These are phyloP conservation scores for Voacanga thouarsii DNA, from an alignment of 257 asterid genomes.

Conservation along the genomic window DNA sequence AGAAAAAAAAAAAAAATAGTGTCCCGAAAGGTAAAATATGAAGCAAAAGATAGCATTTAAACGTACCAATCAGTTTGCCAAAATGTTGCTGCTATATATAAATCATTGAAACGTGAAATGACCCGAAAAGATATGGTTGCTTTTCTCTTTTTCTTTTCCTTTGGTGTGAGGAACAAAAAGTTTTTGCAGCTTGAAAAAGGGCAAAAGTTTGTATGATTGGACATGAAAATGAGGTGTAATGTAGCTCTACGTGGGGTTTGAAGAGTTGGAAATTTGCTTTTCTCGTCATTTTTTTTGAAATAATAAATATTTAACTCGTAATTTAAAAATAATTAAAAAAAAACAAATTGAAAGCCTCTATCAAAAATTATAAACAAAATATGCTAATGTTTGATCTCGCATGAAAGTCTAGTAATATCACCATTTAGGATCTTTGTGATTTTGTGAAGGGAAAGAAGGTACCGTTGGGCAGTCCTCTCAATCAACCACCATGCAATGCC, in stretches of 20 bases:
- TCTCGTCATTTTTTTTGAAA: too few species aligned
- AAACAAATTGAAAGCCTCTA: too few species aligned
- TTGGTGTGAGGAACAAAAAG: background rate
- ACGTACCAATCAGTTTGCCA: background rate
- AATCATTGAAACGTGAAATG: background rate
- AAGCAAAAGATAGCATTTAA: too few species aligned
- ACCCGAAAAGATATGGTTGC: background rate
- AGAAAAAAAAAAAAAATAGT: too few species aligned
- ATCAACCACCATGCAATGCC: constrained; percentile 3
- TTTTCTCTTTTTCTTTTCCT: background rate
- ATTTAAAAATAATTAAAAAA: too few species aligned
- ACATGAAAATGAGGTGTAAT: background rate
- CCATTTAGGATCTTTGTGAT: background rate
- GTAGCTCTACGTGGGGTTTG: background rate
- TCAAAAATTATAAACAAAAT: too few species aligned
- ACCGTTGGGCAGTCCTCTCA: constrained; percentile 9
- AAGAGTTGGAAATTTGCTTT: background rate
- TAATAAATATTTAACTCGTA: too few species aligned
- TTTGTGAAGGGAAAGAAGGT: background rate
- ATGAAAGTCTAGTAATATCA: background rate
- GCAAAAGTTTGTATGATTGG: background rate
- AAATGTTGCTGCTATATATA: too few species aligned
- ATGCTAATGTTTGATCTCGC: background rate
- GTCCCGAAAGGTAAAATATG: too few species aligned
- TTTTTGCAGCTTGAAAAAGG: background rate